These are phyloP conservation scores for Talaromyces albobiverticillius DNA, from an alignment of 2,329 filamentous ascomycete species.

Conservation along the genomic window DNA sequence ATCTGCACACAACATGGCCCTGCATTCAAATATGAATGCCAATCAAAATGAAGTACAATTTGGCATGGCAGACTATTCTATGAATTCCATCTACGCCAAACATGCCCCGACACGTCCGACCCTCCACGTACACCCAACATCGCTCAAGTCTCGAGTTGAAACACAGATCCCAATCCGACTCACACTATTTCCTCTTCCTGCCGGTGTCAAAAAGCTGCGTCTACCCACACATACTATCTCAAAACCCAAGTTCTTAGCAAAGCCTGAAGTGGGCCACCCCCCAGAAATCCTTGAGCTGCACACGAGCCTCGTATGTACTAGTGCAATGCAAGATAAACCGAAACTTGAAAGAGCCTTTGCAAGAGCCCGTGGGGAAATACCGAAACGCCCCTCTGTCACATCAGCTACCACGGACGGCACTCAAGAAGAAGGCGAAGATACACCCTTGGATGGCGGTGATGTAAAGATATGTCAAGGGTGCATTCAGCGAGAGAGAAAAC, in stretches of 20 bases:
- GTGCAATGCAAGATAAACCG: conserved; percentile 75
- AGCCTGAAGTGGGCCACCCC: conserved; percentile 62
- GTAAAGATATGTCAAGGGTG: conserved; percentile 91
- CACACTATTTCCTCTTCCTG: conserved; percentile 71
- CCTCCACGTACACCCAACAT: conserved; percentile 64
- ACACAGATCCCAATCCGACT: conserved; percentile 91
- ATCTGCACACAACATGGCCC: conserved; percentile 38
- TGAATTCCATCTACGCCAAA: conserved; percentile 7
- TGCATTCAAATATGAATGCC: conserved; percentile 32
- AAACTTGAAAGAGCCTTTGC: conserved; percentile 65
- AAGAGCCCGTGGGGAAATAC: conserved; percentile 47
- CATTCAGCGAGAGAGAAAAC: conserved; percentile 85
- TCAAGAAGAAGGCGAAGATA: conserved; percentile 60
- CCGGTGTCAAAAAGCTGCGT: conserved; percentile 74
- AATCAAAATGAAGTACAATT: conserved; percentile 32
- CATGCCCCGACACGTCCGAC: conserved; percentile 36
- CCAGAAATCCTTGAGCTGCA: conserved; percentile 76
- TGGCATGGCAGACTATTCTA: conserved; percentile 28
- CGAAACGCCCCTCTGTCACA: conserved; percentile 35
- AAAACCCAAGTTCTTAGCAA: conserved; percentile 85
- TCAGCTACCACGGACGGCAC: conserved; percentile 51
- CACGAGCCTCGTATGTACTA: conserved; percentile 84
- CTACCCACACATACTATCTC: conserved; percentile 88
- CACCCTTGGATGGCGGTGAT: conserved; percentile 84
- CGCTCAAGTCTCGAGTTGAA: conserved; percentile 86